These are phyloP conservation scores for Eucalyptus pauciflora DNA, from an alignment of 345 rosid genomes.

Conservation along the genomic window DNA sequence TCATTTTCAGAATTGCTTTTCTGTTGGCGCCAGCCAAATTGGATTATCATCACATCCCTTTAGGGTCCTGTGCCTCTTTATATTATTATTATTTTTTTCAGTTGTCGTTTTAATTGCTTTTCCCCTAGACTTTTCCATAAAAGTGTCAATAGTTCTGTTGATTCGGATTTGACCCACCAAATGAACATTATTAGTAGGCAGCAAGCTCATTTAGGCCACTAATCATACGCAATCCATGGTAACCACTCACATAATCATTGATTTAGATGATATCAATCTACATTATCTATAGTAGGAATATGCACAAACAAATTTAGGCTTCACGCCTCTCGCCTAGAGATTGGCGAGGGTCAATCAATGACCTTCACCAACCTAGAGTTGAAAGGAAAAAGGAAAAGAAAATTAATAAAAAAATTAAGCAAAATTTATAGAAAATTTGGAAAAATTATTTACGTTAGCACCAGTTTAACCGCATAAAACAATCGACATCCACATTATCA, in stretches of 20 bases:
- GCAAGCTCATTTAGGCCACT: background rate
- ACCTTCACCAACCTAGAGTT: background rate
- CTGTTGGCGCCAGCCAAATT: background rate
- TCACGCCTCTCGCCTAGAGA: accelerated
- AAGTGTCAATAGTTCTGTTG: too few relatives aligned
- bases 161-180: too few relatives aligned
- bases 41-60: background rate
- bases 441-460: too few relatives aligned
- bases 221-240: background rate
- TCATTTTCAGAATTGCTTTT: background rate
- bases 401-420: too few relatives aligned
- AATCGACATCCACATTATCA: accelerated
- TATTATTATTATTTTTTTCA: too few relatives aligned
- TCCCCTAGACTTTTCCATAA: background rate
- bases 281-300: background rate
- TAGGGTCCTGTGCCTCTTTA: background rate
- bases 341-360: accelerated
- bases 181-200: too few relatives aligned
- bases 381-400: too few relatives aligned
- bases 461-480: accelerated
- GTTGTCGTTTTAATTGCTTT: background rate
- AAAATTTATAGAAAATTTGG: too few relatives aligned
- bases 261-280: background rate
- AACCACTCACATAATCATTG: background rate
- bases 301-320: background rate